Base-by-base conservation (phyloP, 1,139 yeast genomes). In the Meyerozyma sp. region DNA sequence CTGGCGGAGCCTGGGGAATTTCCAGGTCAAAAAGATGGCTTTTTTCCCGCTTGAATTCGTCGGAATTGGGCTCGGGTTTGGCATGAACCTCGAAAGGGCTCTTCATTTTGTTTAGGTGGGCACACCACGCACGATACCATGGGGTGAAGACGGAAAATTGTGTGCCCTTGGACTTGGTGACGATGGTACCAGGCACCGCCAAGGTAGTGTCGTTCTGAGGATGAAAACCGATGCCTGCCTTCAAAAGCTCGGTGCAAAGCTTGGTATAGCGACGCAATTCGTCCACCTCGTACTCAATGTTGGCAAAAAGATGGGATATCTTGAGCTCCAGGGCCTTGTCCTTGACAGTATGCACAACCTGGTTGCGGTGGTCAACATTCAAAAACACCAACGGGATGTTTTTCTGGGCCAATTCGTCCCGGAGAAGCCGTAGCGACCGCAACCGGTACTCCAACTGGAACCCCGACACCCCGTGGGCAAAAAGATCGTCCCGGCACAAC, bases 111-210 rank as follows among this genome's bases (percentile, higher is more conserved):
- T 61, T 52, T 29, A 69, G 47, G 40, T 60, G 53, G 8, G 56
- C 53, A 4, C 61, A 53, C 83, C 83, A 79, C 13, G 69, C 66
- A 42, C 65, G 66, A 54, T 65, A 75, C 77, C 77, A 79, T 0
- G 82, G 81, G 4, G 80, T 69, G 52, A 77, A 79, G 4, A 77
- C 77, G 2, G 76, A 68, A 45, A 68, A 75, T 38, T 72, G 79
- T 2, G 72, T 65, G 1, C 79, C 78, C 44, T 68, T 68, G 1
- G 62, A 57, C 32, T 69, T 66, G 0, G 79, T 65, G 6, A 56
- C 58, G 41, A 79, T 55, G 8, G 51, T 52, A 1, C 75, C 73
- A 0, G 82, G 83, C 18, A 58, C 58, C 7, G 77, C 73, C 9
- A 75, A 66, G 44, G 81, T 76, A 27, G 68, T 65, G 53, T 78